Evolutionary conservation across 148 eudicot species (phyloP).

Genomic region (Vaccinium macrocarpon): DNA sequence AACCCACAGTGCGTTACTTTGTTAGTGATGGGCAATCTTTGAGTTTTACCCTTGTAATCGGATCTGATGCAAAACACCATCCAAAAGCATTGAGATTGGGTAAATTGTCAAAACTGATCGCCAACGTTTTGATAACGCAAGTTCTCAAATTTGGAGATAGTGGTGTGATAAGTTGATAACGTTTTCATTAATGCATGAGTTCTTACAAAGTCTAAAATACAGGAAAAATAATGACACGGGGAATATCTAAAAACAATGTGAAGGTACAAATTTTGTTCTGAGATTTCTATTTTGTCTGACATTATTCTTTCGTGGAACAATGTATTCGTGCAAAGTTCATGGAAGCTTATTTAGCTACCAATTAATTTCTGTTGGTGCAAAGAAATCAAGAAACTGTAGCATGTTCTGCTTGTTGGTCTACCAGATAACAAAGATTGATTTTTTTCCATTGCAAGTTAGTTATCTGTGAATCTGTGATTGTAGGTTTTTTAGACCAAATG

Average conservation of each 20-base stretch:
- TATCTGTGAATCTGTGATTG: neutral
- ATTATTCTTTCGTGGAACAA: neutral
- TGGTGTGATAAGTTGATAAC: neutral
- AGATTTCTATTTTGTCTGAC: neutral
- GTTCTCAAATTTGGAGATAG: neutral
- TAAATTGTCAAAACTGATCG: neutral
- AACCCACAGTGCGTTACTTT: neutral
- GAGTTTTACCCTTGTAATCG: neutral
- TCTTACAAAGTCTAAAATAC: neutral
- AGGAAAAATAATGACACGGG: neutral
- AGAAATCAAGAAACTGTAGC: conserved; percentile 5
- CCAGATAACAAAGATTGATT: neutral
- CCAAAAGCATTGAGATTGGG: neutral
- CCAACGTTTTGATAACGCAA: neutral
- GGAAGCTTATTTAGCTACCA: neutral
- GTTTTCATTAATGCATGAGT: neutral
- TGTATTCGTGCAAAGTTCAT: neutral
- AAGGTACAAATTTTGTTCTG: neutral
- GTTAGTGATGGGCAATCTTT: neutral
- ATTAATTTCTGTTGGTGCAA: neutral
- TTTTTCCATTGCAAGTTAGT: neutral
- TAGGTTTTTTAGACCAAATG: neutral
- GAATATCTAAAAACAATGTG: neutral
- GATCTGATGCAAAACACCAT: neutral
- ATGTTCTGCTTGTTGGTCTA: neutral